Base-by-base conservation (phyloP, 805 yeast species). In the Dipodascus albidus region DNA sequence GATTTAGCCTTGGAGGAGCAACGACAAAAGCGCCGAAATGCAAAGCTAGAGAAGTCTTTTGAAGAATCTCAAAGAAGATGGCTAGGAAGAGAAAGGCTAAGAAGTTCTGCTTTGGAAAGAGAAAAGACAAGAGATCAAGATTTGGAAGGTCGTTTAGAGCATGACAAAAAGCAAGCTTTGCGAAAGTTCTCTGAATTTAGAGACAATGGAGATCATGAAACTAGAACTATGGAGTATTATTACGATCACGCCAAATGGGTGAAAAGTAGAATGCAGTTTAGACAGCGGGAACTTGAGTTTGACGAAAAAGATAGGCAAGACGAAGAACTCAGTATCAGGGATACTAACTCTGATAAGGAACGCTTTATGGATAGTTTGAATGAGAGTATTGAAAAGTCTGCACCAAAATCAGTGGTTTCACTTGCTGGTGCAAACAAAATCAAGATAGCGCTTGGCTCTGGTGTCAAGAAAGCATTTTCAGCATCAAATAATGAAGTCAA, bases 21-120 rank as follows among this genome's bases (percentile, higher is more conserved):
- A 4, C 52, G 53, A 11, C 51, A 51, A 33, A 44, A 47, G 22
- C 49, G 54, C 24, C 38, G 51, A 35, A 51, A 50, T 9, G 54
- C 57, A 15, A 47, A 35, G n/a, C 15, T 41, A 6, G 54, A 57
- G 38, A 48, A 55, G n/a, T 35, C 24, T 19, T 60, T 53, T 42
- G 52, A 50, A 67, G 24, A 68, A 65, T 38, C 65, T 68, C 23
- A 67, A 70, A 20, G 65, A 62, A 31, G 67, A 64, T 53, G 62
- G 78, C 23, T 64, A 69, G 2, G 57, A 74, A 48, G 74, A 67
- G 63, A 27, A 72, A 74, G 47, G 64, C 64, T 67, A 65, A 57
- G 74, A 69, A 48, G 54, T 2, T 44, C 52, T n/a, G 64, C 65
- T 8, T 42, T 58, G 14, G 57, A 57, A 27, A 51, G 60, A 14